A percentile compares a stretch with the other conserved stretches of the same genome.
phyloP scores from a whole-genome alignment of 345 rosid species.

The Pugionium dolabratum region DNA sequence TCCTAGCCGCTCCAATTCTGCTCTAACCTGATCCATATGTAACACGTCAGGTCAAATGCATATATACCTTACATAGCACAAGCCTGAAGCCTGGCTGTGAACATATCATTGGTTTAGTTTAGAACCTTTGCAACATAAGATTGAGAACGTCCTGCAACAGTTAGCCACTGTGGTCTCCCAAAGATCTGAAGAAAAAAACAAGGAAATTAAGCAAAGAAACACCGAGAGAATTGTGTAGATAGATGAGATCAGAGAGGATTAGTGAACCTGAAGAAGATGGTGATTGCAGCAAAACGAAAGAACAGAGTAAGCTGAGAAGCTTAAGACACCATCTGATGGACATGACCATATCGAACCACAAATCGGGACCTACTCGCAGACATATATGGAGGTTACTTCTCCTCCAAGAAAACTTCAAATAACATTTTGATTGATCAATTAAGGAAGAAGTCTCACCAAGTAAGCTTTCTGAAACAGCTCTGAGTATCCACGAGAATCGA shows the following conservation, averaged over 20 bases:
- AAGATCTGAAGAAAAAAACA: slow-evolving; percentile 52
- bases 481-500: slow-evolving; percentile 67
- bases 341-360: slow-evolving; percentile 96
- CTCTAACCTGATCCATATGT: slow-evolving; percentile 54
- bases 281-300: slow-evolving; percentile 86
- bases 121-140: slow-evolving; percentile 67
- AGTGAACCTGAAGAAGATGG: slow-evolving; percentile 79
- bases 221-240: neutral
- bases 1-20: slow-evolving; percentile 60
- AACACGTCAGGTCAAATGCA: neutral
- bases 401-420: slow-evolving; percentile 1
- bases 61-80: neutral
- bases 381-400: slow-evolving; percentile 2
- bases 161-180: slow-evolving; percentile 94
- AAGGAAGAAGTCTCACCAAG: slow-evolving; percentile 53
- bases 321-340: slow-evolving; percentile 69
- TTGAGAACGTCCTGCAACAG: slow-evolving; percentile 68
- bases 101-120: neutral
- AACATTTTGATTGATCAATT: neutral
- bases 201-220: slow-evolving; percentile 13
- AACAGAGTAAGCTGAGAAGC: slow-evolving; percentile 77
- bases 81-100: neutral
- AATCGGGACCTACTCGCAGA: slow-evolving; percentile 59
- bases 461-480: slow-evolving; percentile 81
- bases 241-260: neutral